Percentiles rank a stretch among this genome's conserved stretches.
Conservation (phyloP, 2,329 filamentous ascomycete species). For the Chaetomiaceae sp. region DNA sequence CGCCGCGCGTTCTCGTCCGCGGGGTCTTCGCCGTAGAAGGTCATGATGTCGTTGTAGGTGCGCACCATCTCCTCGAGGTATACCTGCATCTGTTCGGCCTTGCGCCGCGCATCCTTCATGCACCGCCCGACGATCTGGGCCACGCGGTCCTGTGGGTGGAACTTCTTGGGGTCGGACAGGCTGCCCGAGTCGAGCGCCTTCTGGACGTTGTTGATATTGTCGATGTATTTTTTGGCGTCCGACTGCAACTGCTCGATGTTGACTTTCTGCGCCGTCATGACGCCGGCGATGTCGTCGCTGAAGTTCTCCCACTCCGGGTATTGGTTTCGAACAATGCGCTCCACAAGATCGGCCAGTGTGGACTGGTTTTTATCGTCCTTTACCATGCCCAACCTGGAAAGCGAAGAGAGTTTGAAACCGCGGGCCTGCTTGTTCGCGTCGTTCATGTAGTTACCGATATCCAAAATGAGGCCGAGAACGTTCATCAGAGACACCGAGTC, state of each 20-base stretch:
- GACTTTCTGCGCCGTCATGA: constrained; percentile 78
- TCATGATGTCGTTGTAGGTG: constrained; percentile 91
- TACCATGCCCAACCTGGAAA: constrained; percentile 90
- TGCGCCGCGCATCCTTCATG: constrained; percentile 95
- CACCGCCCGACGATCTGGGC: constrained; percentile 83
- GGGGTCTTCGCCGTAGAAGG: constrained; percentile 92
- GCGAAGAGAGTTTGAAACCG: constrained; percentile 95
- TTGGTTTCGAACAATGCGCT: constrained; percentile 92
- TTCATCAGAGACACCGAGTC: constrained; percentile 95
- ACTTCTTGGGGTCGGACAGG: constrained; percentile 92
- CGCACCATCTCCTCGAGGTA: constrained; percentile 91
- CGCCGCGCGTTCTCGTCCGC: constrained; percentile 86
- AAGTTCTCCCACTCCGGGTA: constrained; percentile 96
- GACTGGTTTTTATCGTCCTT: constrained; percentile 99
- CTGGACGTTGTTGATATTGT: constrained; percentile 92
- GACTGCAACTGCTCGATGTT: constrained; percentile 87
- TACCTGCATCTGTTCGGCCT: constrained; percentile 91
- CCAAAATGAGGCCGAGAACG: constrained; percentile 88
- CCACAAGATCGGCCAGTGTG: constrained; percentile 90
- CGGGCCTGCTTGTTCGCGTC: constrained; percentile 97
- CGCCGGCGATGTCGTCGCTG: constrained; percentile 74
- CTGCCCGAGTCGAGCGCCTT: constrained; percentile 88
- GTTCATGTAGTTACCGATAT: constrained; percentile 99
- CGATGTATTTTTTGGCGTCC: constrained; percentile 88
- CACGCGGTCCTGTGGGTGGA: constrained; percentile 95